Percentiles rank a stretch among this genome's conserved stretches.
Conservation (phyloP, 1,139 yeast genomes). For the Zygoascus hellenicus region DNA sequence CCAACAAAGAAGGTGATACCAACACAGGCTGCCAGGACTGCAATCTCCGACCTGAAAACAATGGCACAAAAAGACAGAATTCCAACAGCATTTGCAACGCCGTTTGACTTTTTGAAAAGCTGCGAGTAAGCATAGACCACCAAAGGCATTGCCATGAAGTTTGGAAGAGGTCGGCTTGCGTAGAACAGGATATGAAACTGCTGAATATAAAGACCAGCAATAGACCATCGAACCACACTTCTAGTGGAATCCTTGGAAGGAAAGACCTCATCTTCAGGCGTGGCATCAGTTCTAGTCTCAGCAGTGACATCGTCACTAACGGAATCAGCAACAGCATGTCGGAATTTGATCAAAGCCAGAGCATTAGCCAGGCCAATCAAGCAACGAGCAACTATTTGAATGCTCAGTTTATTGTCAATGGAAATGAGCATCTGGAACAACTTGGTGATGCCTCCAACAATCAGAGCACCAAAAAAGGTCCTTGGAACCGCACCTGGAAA, state of each 20-base stretch:
- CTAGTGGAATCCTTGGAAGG: slow-evolving; percentile 3
- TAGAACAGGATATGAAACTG: slow-evolving; percentile 82
- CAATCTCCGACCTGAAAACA: slow-evolving; percentile 69
- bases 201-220: slow-evolving; percentile 44
- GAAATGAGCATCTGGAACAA: slow-evolving; percentile 32
- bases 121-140: slow-evolving; percentile 42
- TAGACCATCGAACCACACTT: slow-evolving; percentile 43
- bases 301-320: slow-evolving; percentile 15
- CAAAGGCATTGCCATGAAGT: slow-evolving; percentile 76
- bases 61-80: slow-evolving; percentile 59
- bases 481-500: slow-evolving; percentile 93
- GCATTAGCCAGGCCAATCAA: slow-evolving; percentile 32
- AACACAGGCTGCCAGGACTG: slow-evolving; percentile 49
- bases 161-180: slow-evolving; percentile 77
- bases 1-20: slow-evolving; percentile 31
- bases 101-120: slow-evolving; percentile 2
- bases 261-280: neutral
- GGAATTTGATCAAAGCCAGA: slow-evolving; percentile 25
- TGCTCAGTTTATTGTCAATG: slow-evolving; percentile 23
- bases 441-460: slow-evolving; percentile 43
- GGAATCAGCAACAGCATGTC: slow-evolving; percentile 17
- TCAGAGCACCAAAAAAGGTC: slow-evolving; percentile 70
- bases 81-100: slow-evolving; percentile 41
- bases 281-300: slow-evolving; percentile 12
- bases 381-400: slow-evolving; percentile 40